A percentile compares a stretch with the other conserved stretches of the same genome.
Conservation (phyloP, 805 yeast genomes). For the Lipomyces yamanashiensis region DNA sequence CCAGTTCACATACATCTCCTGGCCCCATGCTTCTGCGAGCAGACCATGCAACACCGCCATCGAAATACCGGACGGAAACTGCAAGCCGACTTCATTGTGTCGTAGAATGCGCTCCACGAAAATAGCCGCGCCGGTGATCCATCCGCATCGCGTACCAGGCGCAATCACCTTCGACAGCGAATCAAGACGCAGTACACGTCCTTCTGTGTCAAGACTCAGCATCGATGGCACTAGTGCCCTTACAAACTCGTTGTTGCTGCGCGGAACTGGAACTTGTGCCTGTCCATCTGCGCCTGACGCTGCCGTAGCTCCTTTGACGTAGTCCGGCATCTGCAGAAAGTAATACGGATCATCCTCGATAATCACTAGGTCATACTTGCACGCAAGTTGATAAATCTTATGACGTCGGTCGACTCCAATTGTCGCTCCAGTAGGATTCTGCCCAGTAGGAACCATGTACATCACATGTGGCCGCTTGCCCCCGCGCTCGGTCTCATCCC, state of each 20-base stretch:
- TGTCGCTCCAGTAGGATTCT: slow-evolving; percentile 95
- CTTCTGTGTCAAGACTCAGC: slow-evolving; percentile 76
- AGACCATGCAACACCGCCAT: slow-evolving; percentile 72
- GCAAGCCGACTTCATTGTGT: slow-evolving; percentile 79
- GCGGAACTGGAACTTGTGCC: slow-evolving; percentile 47
- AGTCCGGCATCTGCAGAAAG: slow-evolving; percentile 89
- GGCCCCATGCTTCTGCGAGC: slow-evolving; percentile 81
- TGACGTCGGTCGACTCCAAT: slow-evolving; percentile 76
- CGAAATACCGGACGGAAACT: slow-evolving; percentile 80
- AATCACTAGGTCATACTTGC: slow-evolving; percentile 82
- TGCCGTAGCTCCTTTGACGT: slow-evolving; percentile 46
- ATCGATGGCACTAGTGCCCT: slow-evolving; percentile 74
- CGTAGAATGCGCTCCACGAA: slow-evolving; percentile 70
- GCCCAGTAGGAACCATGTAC: slow-evolving; percentile 94
- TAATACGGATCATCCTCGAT: slow-evolving; percentile 98
- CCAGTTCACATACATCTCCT: slow-evolving; percentile 87
- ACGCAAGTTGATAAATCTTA: slow-evolving; percentile 75
- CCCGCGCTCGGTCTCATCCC: slow-evolving; percentile 58
- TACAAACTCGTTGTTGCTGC: slow-evolving; percentile 48
- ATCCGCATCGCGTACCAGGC: slow-evolving; percentile 87
- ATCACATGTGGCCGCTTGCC: slow-evolving; percentile 77
- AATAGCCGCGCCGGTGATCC: slow-evolving; percentile 76
- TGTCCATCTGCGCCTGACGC: slow-evolving; percentile 37
- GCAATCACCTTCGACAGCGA: slow-evolving; percentile 90
- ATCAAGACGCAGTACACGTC: slow-evolving; percentile 87